Percentiles rank a stretch among this genome's conserved stretches.
These are phyloP conservation scores for Jasminum sambac DNA, from an alignment of 257 asterid species.

Conservation along the genomic window DNA sequence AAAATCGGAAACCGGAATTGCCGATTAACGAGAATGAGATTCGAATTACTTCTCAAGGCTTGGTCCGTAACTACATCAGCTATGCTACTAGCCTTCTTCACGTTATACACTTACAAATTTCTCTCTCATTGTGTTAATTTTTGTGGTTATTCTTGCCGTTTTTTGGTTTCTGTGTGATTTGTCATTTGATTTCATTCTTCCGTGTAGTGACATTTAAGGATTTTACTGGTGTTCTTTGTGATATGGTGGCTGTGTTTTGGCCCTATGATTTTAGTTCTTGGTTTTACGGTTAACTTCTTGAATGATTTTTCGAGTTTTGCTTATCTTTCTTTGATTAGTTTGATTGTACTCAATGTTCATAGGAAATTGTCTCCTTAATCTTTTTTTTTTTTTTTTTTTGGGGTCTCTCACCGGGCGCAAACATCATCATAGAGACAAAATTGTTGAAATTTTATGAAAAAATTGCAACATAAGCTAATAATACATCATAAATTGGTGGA, in stretches of 20 bases:
- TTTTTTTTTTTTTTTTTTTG: too few relatives aligned
- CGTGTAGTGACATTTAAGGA: neutral
- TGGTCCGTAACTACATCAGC: constrained; percentile 79
- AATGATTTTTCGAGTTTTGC: neutral
- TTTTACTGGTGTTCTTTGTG: neutral
- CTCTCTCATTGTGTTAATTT: neutral
- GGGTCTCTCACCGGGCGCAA: too few relatives aligned
- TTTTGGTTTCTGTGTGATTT: neutral
- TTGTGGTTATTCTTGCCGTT: neutral
- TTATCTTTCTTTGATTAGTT: neutral
- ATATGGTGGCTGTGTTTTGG: neutral
- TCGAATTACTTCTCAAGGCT: constrained; percentile 85
- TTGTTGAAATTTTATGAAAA: too few relatives aligned
- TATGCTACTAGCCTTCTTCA: constrained; percentile 83
- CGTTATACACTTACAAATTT: constrained; percentile 32
- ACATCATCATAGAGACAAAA: too few relatives aligned
- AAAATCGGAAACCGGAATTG: constrained; percentile 75
- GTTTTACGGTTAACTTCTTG: neutral
- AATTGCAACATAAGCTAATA: too few relatives aligned
- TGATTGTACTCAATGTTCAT: too few relatives aligned
- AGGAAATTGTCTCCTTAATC: too few relatives aligned
- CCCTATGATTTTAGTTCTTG: neutral
- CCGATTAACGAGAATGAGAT: constrained; percentile 90
- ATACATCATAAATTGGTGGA: too few relatives aligned
- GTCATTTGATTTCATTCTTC: neutral